phyloP scores from a whole-genome alignment of 1,139 yeast species.

The Trichomonascaceae sp. region DNA sequence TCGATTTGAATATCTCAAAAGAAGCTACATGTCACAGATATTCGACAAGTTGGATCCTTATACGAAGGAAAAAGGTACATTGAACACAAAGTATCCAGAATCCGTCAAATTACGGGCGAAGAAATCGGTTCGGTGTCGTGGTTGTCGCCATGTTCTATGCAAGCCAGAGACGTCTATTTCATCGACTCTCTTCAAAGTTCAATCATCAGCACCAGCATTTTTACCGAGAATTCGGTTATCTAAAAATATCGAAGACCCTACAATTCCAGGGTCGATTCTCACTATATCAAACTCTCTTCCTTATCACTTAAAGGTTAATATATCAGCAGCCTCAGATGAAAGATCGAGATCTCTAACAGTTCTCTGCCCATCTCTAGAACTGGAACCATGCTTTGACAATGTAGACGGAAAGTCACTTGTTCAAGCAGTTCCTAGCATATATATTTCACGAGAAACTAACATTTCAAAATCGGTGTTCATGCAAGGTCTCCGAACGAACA shows the following conservation, averaged over 20 bases:
- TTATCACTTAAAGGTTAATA: constrained; percentile 20
- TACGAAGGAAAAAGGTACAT: neutral
- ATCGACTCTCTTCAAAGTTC: constrained; percentile 21
- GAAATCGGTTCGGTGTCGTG: constrained; percentile 24
- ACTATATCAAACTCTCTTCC: constrained; percentile 26
- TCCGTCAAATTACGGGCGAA: constrained; percentile 24
- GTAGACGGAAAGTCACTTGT: constrained; percentile 28
- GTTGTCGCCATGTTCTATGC: constrained; percentile 26
- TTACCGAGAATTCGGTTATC: constrained; percentile 18
- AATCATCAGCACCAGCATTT: constrained; percentile 25
- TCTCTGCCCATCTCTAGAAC: constrained; percentile 21
- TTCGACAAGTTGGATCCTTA: neutral
- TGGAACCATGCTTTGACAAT: constrained; percentile 25
- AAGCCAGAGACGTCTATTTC: constrained; percentile 29
- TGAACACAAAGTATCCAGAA: constrained; percentile 16
- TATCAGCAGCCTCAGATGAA: constrained; percentile 19
- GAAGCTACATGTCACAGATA: neutral
- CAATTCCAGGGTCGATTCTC: constrained; percentile 14
- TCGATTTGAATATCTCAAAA: constrained; percentile 1
- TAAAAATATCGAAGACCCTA: constrained; percentile 5
- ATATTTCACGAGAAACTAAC: constrained; percentile 25
- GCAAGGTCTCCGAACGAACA: constrained; percentile 18
- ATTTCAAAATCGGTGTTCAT: constrained; percentile 27
- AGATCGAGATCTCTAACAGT: constrained; percentile 21
- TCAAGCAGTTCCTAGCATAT: constrained; percentile 24